A percentile compares a stretch with the other conserved stretches of the same genome.
These are phyloP conservation scores for Paulownia fortunei DNA, from an alignment of 257 asterid genomes.

Conservation along the genomic window DNA sequence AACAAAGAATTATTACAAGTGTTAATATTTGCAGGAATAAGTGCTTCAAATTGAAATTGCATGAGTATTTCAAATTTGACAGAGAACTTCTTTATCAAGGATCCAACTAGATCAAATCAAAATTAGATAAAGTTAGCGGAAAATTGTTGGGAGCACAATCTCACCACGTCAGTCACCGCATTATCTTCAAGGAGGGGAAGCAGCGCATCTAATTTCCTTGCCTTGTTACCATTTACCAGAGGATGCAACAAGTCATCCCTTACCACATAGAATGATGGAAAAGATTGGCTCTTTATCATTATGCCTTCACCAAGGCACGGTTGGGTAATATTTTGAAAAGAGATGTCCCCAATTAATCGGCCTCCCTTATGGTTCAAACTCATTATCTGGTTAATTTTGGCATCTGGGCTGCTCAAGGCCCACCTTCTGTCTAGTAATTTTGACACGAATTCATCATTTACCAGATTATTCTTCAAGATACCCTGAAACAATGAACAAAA, in stretches of 20 bases:
- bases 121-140: neutral
- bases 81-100: neutral
- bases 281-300: constrained; percentile 25
- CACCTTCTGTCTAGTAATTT: constrained; percentile 72
- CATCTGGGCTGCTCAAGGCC: constrained; percentile 70
- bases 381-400: constrained; percentile 68
- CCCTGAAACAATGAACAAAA: constrained; percentile 40
- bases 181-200: constrained; percentile 83
- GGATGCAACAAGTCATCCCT: constrained; percentile 96
- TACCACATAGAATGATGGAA: constrained; percentile 73
- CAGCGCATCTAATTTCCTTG: constrained; percentile 84
- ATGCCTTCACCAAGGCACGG: constrained; percentile 55
- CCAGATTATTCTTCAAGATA: constrained; percentile 36
- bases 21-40: neutral
- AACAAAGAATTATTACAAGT: neutral
- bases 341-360: constrained; percentile 33
- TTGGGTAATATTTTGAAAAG: constrained; percentile 46
- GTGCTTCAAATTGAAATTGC: neutral
- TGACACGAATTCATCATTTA: constrained; percentile 46
- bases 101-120: neutral
- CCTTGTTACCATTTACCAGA: constrained; percentile 90
- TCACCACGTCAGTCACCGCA: constrained; percentile 80
- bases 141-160: constrained; percentile 31
- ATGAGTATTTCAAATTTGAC: neutral
- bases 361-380: constrained; percentile 40